These are phyloP conservation scores for Acidiella bohemica DNA, from an alignment of 495 filamentous ascomycete species.

Conservation along the genomic window DNA sequence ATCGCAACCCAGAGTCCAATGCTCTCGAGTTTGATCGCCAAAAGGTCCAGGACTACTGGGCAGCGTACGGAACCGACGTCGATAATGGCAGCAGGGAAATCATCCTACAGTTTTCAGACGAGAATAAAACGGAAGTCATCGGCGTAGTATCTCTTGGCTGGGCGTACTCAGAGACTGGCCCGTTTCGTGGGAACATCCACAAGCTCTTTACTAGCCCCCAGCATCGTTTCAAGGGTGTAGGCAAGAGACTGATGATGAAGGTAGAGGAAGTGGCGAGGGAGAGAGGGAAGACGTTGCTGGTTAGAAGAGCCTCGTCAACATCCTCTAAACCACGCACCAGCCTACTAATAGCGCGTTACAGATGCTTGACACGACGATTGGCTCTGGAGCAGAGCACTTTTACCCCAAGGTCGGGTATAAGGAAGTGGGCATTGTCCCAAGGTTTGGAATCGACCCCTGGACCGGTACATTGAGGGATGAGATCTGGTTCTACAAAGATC, in stretches of 20 bases:
- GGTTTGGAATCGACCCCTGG: slow-evolving; percentile 8
- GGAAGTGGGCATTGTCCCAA: slow-evolving; percentile 7
- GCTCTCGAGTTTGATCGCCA: not conserved
- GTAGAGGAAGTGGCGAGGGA: slow-evolving; percentile 11
- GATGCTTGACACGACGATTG: slow-evolving; percentile 15
- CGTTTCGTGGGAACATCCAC: slow-evolving; percentile 9
- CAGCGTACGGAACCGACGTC: not conserved
- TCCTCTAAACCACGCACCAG: too few species aligned
- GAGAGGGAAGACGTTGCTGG: slow-evolving; percentile 4
- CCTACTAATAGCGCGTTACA: too few species aligned
- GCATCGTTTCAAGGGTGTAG: slow-evolving; percentile 9
- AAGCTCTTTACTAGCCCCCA: slow-evolving; percentile 10
- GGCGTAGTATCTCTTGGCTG: slow-evolving; percentile 9
- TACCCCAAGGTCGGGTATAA: slow-evolving; percentile 14
- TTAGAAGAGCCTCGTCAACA: not conserved
- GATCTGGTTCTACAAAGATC: slow-evolving; percentile 15
- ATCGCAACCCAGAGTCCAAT: not conserved
- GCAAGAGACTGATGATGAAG: slow-evolving; percentile 7
- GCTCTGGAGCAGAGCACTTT: slow-evolving; percentile 7
- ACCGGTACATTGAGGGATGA: slow-evolving; percentile 11
- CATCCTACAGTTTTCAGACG: slow-evolving; percentile 8
- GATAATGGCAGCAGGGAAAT: not conserved
- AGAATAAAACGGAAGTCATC: slow-evolving; percentile 2
- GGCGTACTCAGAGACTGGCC: slow-evolving; percentile 8
- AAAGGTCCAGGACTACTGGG: slow-evolving; percentile 9